Conservation (phyloP, 2,329 filamentous ascomycete species). For the Aspergillus glaucus region DNA sequence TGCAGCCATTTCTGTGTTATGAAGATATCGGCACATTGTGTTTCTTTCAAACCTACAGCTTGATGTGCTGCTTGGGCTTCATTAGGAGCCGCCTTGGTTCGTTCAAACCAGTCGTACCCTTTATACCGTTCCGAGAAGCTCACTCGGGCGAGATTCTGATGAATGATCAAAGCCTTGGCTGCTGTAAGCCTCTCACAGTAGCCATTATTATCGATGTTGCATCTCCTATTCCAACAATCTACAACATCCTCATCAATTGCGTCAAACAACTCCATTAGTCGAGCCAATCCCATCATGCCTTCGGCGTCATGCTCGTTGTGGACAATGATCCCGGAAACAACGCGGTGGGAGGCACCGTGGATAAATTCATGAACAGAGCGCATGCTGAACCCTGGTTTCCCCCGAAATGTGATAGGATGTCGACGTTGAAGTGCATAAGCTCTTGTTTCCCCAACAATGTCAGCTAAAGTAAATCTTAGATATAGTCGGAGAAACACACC, state of each 20-base stretch:
- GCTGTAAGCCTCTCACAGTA: constrained; percentile 62
- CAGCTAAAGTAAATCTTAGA: constrained; percentile 3
- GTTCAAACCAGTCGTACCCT: constrained; percentile 35
- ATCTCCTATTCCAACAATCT: constrained; percentile 40
- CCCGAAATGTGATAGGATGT: constrained; percentile 38
- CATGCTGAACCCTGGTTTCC: constrained; percentile 34
- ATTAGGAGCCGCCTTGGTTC: constrained; percentile 18
- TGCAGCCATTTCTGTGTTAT: constrained; percentile 41
- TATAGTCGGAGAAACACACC: constrained; percentile 11
- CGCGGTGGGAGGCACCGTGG: constrained; percentile 27
- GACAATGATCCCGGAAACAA: constrained; percentile 37
- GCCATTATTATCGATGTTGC: constrained; percentile 54
- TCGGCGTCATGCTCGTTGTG: constrained; percentile 39
- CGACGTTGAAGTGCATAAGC: constrained; percentile 39
- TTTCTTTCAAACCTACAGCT: constrained; percentile 28
- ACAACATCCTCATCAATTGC: constrained; percentile 40
- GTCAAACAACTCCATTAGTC: constrained; percentile 41
- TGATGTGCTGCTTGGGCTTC: constrained; percentile 15
- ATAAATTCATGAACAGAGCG: constrained; percentile 38
- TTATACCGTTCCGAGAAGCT: constrained; percentile 30
- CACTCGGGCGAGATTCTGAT: constrained; percentile 27
- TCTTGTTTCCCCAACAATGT: constrained; percentile 12
- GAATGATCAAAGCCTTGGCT: constrained; percentile 47
- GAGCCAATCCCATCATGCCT: constrained; percentile 38
- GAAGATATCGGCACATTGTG: constrained; percentile 38